Evolutionary conservation across 2,329 filamentous ascomycete species (phyloP).

Genomic region (Aphanocladium album): DNA sequence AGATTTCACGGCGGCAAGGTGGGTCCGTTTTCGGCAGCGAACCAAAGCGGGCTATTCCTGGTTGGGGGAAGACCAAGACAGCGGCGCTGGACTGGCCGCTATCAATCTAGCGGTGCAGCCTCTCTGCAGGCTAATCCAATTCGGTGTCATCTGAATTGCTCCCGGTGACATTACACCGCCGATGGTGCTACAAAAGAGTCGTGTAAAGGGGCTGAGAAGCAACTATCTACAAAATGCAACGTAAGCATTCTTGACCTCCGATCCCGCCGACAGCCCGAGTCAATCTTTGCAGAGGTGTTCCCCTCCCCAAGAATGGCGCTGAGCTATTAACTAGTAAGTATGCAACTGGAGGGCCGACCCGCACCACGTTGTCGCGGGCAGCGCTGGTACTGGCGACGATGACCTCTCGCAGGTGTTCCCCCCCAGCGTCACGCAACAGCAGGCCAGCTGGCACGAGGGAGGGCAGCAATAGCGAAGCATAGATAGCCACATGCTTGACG

Average conservation of each 20-base stretch:
- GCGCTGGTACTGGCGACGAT: conserved; percentile 10
- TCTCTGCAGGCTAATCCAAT: no score
- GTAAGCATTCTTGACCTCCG: background rate
- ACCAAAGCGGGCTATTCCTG: background rate
- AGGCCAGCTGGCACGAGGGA: background rate
- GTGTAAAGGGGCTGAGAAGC: no score
- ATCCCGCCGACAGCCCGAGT: conserved; percentile 5
- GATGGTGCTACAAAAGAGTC: no score
- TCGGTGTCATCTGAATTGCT: no score
- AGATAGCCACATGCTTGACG: background rate
- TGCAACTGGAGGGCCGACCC: background rate
- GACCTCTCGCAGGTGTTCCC: background rate
- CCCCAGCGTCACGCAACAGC: background rate
- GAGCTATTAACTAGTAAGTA: background rate
- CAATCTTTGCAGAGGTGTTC: background rate
- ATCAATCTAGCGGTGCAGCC: no score
- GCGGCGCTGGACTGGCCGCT: no score
- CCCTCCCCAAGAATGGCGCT: background rate
- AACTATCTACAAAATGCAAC: no score
- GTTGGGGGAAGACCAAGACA: background rate
- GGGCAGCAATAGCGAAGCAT: background rate
- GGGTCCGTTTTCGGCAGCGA: background rate
- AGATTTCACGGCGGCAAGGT: conserved; percentile 1
- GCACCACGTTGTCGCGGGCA: conserved; percentile 12
- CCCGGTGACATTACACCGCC: no score